phyloP scores from a whole-genome alignment of 371 early-diverging fungal genomes.

The Mucor saturninus region DNA sequence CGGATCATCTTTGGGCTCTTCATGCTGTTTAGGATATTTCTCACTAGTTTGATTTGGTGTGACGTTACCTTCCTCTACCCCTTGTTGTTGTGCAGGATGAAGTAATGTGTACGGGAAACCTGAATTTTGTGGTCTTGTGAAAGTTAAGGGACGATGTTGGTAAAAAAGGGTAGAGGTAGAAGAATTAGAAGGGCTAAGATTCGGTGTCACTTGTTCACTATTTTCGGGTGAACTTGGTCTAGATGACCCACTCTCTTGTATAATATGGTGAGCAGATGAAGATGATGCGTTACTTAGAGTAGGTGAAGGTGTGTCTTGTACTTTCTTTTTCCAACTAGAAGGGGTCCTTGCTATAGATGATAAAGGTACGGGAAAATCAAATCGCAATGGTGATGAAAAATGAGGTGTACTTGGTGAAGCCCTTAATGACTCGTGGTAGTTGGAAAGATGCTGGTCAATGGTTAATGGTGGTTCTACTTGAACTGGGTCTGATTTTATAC shows the following conservation, averaged over 20 bases:
- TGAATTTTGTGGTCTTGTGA: constrained; percentile 18
- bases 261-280: constrained; percentile 27
- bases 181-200: constrained; percentile 4
- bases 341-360: constrained; percentile 24
- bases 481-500: constrained; percentile 46
- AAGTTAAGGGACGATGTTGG: constrained; percentile 39
- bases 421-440: constrained; percentile 40
- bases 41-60: constrained; percentile 23
- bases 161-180: constrained; percentile 24
- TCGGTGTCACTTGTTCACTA: not conserved
- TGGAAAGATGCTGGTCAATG: constrained; percentile 51
- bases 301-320: not conserved
- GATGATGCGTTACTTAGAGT: constrained; percentile 3
- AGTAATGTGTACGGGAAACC: constrained; percentile 36
- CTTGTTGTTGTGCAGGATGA: constrained; percentile 29
- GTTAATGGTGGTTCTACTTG: constrained; percentile 49
- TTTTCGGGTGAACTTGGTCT: constrained; percentile 11
- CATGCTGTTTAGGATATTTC: constrained; percentile 6
- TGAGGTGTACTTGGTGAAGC: constrained; percentile 1
- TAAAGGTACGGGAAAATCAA: constrained; percentile 29
- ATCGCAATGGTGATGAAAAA: constrained; percentile 17
- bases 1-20: constrained; percentile 16
- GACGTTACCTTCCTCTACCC: constrained; percentile 14
- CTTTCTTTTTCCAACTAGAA: constrained; percentile 9
- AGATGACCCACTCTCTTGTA: constrained; percentile 15